phyloP scores from a whole-genome alignment of 805 yeast genomes.

The Zygotorulaspora danielsina region DNA sequence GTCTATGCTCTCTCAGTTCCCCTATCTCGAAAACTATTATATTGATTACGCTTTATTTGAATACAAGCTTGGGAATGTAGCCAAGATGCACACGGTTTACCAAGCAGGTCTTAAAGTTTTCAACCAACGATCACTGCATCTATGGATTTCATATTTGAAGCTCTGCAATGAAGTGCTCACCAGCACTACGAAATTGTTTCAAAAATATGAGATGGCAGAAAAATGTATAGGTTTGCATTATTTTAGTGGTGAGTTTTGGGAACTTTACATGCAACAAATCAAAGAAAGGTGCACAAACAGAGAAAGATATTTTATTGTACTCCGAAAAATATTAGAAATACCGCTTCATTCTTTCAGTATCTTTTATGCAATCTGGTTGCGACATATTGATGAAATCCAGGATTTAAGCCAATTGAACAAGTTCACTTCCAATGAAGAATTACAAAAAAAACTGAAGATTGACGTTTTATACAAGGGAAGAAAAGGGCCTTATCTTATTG shows the following conservation, averaged over 20 bases:
- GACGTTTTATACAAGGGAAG: conserved; percentile 23
- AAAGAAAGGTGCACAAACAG: conserved; percentile 21
- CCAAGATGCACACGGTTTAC: conserved; percentile 27
- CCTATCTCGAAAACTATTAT: conserved; percentile 34
- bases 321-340: conserved; percentile 32
- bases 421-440: conserved; percentile 26
- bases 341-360: conserved; percentile 33
- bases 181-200: conserved; percentile 24
- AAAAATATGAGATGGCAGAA: conserved; percentile 33
- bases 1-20: conserved; percentile 31
- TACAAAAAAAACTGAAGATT: conserved; percentile 24
- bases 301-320: conserved; percentile 24
- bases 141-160: conserved; percentile 34
- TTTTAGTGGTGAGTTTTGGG: conserved; percentile 36
- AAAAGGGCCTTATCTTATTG: conserved; percentile 35
- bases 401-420: conserved; percentile 27
- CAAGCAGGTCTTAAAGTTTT: conserved; percentile 21
- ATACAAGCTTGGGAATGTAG: conserved; percentile 31
- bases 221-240: conserved; percentile 33
- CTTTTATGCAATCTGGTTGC: conserved; percentile 33
- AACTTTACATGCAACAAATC: conserved; percentile 30
- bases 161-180: conserved; percentile 28
- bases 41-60: conserved; percentile 36
- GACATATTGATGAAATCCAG: conserved; percentile 26
- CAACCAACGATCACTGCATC: conserved; percentile 30